These are phyloP conservation scores for Diaporthe sp. DNA, from an alignment of 2,329 filamentous ascomycete genomes.

Conservation along the genomic window DNA sequence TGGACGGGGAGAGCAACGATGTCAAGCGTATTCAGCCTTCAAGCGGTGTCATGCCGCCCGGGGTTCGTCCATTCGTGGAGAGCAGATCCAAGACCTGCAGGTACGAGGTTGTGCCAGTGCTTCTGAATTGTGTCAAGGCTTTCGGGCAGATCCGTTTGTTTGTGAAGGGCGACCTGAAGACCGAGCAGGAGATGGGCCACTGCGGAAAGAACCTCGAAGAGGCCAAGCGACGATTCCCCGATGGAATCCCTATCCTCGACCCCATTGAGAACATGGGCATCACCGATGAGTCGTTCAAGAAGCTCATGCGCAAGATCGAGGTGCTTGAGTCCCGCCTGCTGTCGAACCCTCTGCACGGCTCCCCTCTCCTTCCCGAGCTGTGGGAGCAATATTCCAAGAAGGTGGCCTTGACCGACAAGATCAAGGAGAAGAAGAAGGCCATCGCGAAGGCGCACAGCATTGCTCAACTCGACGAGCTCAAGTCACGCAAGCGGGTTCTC, in stretches of 20 bases:
- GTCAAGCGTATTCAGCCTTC: constrained; percentile 66
- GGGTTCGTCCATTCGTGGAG: constrained; percentile 67
- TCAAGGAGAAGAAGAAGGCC: constrained; percentile 89
- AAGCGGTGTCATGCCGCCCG: constrained; percentile 74
- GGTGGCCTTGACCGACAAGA: constrained; percentile 79
- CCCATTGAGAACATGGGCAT: constrained; percentile 98
- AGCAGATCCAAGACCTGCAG: constrained; percentile 71
- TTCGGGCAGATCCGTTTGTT: constrained; percentile 89
- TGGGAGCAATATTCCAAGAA: constrained; percentile 92
- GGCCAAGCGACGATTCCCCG: constrained; percentile 88
- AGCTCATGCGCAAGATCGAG: constrained; percentile 94
- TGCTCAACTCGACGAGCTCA: constrained; percentile 94
- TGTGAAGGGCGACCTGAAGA: constrained; percentile 82
- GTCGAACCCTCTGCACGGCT: constrained; percentile 91
- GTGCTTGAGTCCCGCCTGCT: constrained; percentile 92
- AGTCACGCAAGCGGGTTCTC: constrained; percentile 94
- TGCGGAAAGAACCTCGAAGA: constrained; percentile 81
- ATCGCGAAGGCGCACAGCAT: constrained; percentile 89
- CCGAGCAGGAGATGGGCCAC: constrained; percentile 74
- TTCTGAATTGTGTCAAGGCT: constrained; percentile 86
- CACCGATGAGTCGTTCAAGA: constrained; percentile 92
- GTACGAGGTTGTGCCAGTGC: constrained; percentile 87
- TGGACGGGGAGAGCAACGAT: constrained; percentile 65
- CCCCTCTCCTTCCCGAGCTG: constrained; percentile 83
- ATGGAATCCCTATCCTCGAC: constrained; percentile 89